These are phyloP conservation scores for Ajuga chamaepitys DNA, from an alignment of 257 asterid species.

Conservation along the genomic window DNA sequence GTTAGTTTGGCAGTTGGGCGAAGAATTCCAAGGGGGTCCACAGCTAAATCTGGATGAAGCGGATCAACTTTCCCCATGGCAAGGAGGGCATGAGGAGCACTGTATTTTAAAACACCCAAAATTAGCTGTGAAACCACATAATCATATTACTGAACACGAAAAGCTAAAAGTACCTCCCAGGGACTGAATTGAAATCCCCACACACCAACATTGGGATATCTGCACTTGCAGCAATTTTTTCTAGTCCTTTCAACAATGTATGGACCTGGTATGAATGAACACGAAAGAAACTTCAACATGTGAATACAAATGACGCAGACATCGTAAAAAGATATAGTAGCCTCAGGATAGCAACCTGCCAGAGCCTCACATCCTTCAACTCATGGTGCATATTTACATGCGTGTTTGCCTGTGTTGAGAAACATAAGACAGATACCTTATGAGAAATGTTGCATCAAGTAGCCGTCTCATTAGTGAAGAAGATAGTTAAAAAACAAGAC, in stretches of 20 bases:
- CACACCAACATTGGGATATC: constrained; percentile 97
- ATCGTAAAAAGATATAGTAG: background rate
- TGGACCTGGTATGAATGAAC: constrained; percentile 54
- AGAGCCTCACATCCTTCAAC: constrained; percentile 88
- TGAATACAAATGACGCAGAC: constrained; percentile 4
- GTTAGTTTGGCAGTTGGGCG: constrained; percentile 68
- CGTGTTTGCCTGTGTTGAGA: constrained; percentile 79
- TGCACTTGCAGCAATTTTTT: constrained; percentile 89
- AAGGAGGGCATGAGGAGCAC: constrained; percentile 96
- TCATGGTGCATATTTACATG: constrained; percentile 90
- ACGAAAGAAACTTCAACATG: constrained; percentile 4
- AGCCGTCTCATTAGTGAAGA: background rate
- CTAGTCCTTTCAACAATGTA: constrained; percentile 87
- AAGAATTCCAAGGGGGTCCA: constrained; percentile 85
- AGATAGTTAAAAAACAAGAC: background rate
- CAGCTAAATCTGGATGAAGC: constrained; percentile 67
- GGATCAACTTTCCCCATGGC: constrained; percentile 96
- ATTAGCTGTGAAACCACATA: constrained; percentile 1
- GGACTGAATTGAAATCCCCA: constrained; percentile 89
- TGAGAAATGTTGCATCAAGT: constrained; percentile 17
- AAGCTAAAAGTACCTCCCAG: constrained; percentile 66
- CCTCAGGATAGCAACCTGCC: constrained; percentile 67
- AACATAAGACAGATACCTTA: constrained; percentile 14
- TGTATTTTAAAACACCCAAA: constrained; percentile 21
- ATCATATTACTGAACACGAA: background rate